phyloP scores from a whole-genome alignment of 208 protist species.

The Acanthamoeba culbertsoni region DNA sequence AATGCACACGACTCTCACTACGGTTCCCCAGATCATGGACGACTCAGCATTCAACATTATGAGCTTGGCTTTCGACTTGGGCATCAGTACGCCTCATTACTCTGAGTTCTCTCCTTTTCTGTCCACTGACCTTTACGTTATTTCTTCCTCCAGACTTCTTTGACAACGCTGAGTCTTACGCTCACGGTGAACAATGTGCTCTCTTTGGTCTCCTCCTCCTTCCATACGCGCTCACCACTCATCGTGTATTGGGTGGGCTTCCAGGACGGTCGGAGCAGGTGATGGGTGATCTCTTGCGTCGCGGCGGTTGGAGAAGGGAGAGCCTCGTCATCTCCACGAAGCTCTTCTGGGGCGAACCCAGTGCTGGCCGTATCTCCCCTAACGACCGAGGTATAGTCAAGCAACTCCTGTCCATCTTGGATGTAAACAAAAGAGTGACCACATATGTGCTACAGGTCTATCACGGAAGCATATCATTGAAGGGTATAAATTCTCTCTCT shows the following conservation, averaged over 20 bases:
- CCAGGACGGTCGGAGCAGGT: slow-evolving; percentile 39
- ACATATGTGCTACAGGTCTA: slow-evolving; percentile 16
- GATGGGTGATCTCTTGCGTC: slow-evolving; percentile 58
- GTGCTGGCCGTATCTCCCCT: not conserved
- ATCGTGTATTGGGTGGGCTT: not conserved
- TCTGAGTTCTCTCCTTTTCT: not conserved
- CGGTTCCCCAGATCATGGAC: not conserved
- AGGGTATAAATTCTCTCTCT: not conserved
- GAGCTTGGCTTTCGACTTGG: slow-evolving; percentile 35
- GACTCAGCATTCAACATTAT: slow-evolving; percentile 52
- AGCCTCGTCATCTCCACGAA: slow-evolving; percentile 65
- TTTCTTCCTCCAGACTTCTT: slow-evolving; percentile 62
- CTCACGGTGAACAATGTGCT: slow-evolving; percentile 57
- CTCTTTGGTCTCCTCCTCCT: not conserved
- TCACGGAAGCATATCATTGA: slow-evolving; percentile 71
- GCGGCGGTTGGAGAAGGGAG: slow-evolving; percentile 53
- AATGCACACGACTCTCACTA: not conserved
- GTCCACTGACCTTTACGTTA: not conserved
- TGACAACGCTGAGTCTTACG: slow-evolving; percentile 67
- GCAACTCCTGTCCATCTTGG: not conserved
- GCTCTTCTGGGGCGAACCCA: slow-evolving; percentile 65
- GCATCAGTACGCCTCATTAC: slow-evolving; percentile 5
- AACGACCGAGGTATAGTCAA: slow-evolving; percentile 52
- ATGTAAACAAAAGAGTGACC: not conserved
- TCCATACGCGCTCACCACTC: not conserved